phyloP scores from a whole-genome alignment of 2,329 filamentous ascomycete species.

The Cadophora sp. region DNA sequence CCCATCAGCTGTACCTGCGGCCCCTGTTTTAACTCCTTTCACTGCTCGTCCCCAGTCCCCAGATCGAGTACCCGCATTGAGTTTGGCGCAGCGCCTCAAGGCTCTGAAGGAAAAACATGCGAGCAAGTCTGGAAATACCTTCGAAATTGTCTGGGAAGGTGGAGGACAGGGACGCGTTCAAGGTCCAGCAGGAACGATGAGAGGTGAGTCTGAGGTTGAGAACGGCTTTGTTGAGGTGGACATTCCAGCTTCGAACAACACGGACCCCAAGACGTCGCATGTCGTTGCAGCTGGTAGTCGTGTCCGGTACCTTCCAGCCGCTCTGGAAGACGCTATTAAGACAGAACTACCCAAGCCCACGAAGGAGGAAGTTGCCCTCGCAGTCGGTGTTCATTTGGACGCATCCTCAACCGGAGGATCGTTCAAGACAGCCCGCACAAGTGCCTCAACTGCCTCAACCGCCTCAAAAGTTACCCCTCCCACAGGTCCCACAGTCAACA shows the following conservation, averaged over 20 bases:
- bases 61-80: neutral
- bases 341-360: neutral
- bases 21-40: neutral
- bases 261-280: neutral
- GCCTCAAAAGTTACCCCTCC: neutral
- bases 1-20: neutral
- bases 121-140: neutral
- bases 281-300: neutral
- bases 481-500: neutral
- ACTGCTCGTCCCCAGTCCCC: neutral
- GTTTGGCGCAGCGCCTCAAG: neutral
- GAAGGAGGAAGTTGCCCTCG: neutral
- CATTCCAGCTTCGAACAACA: neutral
- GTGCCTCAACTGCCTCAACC: neutral
- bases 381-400: neutral
- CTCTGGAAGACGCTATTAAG: slow-evolving; percentile 9
- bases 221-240: neutral
- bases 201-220: neutral
- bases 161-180: neutral
- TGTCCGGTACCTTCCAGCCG: slow-evolving; percentile 1
- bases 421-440: neutral
- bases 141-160: neutral
- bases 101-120: neutral
- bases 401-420: neutral
- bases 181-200: neutral